Percentiles rank a stretch among this genome's conserved stretches.
These are phyloP conservation scores for Curvularia verruculosa DNA, from an alignment of 2,329 filamentous ascomycete species.

Conservation along the genomic window DNA sequence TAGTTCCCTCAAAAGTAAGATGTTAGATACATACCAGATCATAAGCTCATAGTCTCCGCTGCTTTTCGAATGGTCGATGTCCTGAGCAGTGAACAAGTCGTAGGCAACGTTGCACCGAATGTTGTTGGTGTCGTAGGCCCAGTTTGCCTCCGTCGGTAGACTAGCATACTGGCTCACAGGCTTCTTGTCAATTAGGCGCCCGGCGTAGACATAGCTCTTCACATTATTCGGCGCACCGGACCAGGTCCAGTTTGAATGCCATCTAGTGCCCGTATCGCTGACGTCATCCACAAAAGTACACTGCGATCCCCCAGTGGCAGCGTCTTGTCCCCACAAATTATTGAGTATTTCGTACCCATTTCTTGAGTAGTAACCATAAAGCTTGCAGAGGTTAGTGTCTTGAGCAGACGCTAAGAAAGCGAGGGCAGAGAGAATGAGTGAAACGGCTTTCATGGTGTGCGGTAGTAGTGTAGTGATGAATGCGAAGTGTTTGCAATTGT, in stretches of 20 bases:
- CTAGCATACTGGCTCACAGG: slow-evolving; percentile 25
- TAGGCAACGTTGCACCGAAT: slow-evolving; percentile 33
- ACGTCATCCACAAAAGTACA: slow-evolving; percentile 29
- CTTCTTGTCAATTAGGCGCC: slow-evolving; percentile 24
- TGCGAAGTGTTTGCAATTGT: background rate
- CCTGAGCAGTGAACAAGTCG: slow-evolving; percentile 31
- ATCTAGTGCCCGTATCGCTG: slow-evolving; percentile 20
- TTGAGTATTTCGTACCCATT: slow-evolving; percentile 33
- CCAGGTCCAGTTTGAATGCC: slow-evolving; percentile 29
- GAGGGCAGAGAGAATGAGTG: slow-evolving; percentile 5
- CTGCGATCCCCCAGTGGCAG: slow-evolving; percentile 20
- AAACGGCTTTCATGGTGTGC: slow-evolving; percentile 6
- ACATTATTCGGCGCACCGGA: slow-evolving; percentile 30
- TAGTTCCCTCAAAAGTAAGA: background rate
- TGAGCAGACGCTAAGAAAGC: slow-evolving; percentile 3
- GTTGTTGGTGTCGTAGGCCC: slow-evolving; percentile 27
- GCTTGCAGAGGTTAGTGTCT: slow-evolving; percentile 20
- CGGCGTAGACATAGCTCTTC: slow-evolving; percentile 31
- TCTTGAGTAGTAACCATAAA: slow-evolving; percentile 27
- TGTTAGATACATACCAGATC: slow-evolving; percentile 23
- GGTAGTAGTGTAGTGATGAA: background rate
- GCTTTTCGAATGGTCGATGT: slow-evolving; percentile 29
- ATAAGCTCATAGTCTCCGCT: slow-evolving; percentile 35
- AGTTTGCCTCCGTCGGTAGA: slow-evolving; percentile 26
- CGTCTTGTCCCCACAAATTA: slow-evolving; percentile 29